phyloP scores from a whole-genome alignment of 1,284 basidiomycete species.

The Melampsora americana region DNA sequence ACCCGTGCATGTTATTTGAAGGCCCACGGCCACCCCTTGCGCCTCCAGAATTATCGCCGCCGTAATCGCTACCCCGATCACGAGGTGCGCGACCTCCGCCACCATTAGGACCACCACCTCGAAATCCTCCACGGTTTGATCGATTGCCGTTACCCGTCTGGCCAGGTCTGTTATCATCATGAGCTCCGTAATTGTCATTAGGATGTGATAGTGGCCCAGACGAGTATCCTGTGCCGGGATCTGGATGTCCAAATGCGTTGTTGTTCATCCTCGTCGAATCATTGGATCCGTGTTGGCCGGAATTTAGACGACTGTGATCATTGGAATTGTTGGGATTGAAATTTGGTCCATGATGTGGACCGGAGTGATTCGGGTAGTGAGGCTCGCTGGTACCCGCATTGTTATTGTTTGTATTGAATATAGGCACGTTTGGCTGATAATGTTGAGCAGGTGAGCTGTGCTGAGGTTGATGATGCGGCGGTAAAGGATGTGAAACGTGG shows the following conservation, averaged over 20 bases:
- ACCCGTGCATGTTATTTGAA: not conserved
- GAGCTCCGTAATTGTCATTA: constrained; percentile 1
- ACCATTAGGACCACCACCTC: constrained; percentile 7
- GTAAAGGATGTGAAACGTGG: constrained; percentile 12
- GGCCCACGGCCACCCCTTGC: not conserved
- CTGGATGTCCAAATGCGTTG: not conserved
- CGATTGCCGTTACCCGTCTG: constrained; percentile 12
- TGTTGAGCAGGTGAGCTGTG: not conserved
- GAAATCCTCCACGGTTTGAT: constrained; percentile 16
- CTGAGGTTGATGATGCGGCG: constrained; percentile 23
- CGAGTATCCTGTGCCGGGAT: not conserved
- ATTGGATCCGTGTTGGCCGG: constrained; percentile 3
- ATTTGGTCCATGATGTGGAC: constrained; percentile 5
- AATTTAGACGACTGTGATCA: not conserved
- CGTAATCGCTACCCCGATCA: constrained; percentile 14
- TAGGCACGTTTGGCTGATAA: not conserved
- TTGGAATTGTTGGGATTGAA: constrained; percentile 12
- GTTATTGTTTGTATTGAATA: not conserved
- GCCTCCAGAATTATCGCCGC: not conserved
- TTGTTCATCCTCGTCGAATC: constrained; percentile 7
- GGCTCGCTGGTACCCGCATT: not conserved
- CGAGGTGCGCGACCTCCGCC: constrained; percentile 13
- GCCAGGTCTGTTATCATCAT: not conserved
- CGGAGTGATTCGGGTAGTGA: constrained; percentile 10
- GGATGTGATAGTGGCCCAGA: not conserved